A percentile compares a stretch with the other conserved stretches of the same genome.
These are phyloP conservation scores for Lepidium africanum DNA, from an alignment of 345 rosid genomes.

Conservation along the genomic window DNA sequence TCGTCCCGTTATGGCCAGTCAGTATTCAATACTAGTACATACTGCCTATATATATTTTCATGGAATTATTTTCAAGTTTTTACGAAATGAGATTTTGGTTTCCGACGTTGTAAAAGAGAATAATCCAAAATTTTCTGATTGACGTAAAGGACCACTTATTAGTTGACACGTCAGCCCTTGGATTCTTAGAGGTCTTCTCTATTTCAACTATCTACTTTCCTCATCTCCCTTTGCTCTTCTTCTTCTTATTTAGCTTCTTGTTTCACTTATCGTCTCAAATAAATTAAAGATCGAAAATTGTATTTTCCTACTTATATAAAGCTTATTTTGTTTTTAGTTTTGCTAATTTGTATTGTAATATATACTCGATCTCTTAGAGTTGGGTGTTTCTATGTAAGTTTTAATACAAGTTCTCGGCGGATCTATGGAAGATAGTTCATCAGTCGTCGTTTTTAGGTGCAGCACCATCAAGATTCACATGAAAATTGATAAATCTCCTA, in stretches of 20 bases:
- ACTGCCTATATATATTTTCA: background rate
- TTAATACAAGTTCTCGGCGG: background rate
- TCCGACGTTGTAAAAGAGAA: background rate
- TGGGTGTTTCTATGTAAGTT: background rate
- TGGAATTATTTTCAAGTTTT: background rate
- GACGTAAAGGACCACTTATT: background rate
- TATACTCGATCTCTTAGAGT: background rate
- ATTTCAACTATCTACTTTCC: slow-evolving; percentile 7
- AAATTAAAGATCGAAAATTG: background rate
- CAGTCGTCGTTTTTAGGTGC: slow-evolving; percentile 74
- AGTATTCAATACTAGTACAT: background rate
- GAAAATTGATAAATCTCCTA: slow-evolving; percentile 5
- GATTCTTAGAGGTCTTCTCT: background rate
- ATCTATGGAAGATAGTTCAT: slow-evolving; percentile 25
- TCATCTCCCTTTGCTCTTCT: background rate
- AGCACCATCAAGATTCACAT: slow-evolving; percentile 99
- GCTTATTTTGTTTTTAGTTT: background rate
- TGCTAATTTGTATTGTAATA: background rate
- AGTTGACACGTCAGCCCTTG: slow-evolving; percentile 27
- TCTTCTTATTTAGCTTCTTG: background rate
- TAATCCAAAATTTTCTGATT: background rate
- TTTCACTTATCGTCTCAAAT: background rate
- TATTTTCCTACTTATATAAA: background rate
- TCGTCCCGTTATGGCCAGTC: background rate
- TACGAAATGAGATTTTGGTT: background rate